phyloP scores from a whole-genome alignment of 1,284 basidiomycete species.

The Rhodofomes roseus region DNA sequence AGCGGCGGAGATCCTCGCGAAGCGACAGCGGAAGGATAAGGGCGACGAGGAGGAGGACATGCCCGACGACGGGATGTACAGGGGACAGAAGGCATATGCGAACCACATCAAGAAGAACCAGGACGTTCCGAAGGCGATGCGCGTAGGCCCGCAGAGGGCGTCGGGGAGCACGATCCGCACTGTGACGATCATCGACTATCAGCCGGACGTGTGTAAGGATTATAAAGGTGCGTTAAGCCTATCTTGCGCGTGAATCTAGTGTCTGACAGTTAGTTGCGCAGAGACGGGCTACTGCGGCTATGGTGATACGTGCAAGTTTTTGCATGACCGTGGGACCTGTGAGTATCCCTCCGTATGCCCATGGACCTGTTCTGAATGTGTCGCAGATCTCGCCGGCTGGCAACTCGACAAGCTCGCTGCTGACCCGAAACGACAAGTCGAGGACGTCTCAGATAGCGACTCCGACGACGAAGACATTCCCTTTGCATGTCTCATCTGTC shows the following conservation, averaged over 20 bases:
- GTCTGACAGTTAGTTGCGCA: conserved; percentile 29
- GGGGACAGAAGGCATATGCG: conserved; percentile 80
- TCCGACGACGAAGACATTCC: conserved; percentile 84
- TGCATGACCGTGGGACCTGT: conserved; percentile 87
- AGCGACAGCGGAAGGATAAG: conserved; percentile 48
- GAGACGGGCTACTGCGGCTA: conserved; percentile 99
- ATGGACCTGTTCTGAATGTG: conserved; percentile 4
- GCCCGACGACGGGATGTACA: conserved; percentile 86
- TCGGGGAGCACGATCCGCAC: conserved; percentile 86
- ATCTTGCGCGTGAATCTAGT: conserved; percentile 13
- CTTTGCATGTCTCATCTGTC: conserved; percentile 95
- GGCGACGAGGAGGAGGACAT: conserved; percentile 57
- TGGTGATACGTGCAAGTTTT: conserved; percentile 97
- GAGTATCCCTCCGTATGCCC: conserved; percentile 31
- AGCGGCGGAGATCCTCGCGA: conserved; percentile 67
- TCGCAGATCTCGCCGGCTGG: conserved; percentile 92
- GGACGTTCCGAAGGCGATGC: conserved; percentile 85
- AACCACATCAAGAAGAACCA: conserved; percentile 80
- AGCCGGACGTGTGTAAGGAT: conserved; percentile 99
- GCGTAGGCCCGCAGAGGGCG: conserved; percentile 79
- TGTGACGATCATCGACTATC: conserved; percentile 96
- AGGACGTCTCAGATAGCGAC: conserved; percentile 47
- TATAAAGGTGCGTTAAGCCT: conserved; percentile 76
- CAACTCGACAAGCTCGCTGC: conserved; percentile 89
- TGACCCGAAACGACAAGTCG: conserved; percentile 57